Evolutionary conservation across 495 filamentous ascomycete species (phyloP).

Genomic region (Podospora conica): DNA sequence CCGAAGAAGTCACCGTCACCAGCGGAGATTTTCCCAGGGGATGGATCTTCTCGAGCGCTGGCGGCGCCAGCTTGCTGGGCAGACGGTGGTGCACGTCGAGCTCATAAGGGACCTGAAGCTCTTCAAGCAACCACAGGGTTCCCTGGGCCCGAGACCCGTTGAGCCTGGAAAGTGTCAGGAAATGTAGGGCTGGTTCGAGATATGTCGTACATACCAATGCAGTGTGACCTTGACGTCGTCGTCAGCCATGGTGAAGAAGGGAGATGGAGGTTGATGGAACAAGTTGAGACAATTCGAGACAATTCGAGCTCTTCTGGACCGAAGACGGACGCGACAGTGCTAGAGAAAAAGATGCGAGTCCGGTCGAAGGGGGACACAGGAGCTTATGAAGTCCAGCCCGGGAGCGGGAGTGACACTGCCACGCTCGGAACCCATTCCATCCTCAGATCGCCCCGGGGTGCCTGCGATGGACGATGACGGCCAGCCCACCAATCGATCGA

Average conservation of each 20-base stretch:
- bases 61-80: conserved; percentile 53
- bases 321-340: not conserved
- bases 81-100: conserved; percentile 66
- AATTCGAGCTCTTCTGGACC: not conserved
- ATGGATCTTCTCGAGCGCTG: conserved; percentile 67
- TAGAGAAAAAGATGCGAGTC: not conserved
- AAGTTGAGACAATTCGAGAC: not conserved
- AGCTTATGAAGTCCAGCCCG: not conserved
- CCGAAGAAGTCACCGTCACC: conserved; percentile 48
- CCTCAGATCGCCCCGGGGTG: too few species aligned
- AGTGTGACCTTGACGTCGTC: conserved; percentile 63
- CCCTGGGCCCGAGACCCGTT: conserved; percentile 72
- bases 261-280: not conserved
- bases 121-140: conserved; percentile 81
- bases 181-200: not conserved
- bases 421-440: not conserved
- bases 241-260: conserved; percentile 27
- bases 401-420: not conserved
- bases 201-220: conserved; percentile 53
- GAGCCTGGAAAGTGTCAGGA: conserved; percentile 45
- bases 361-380: not conserved
- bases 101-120: conserved; percentile 69
- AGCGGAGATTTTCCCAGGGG: conserved; percentile 78
- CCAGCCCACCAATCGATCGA: not conserved
- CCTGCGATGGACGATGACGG: not conserved